A percentile compares a stretch with the other conserved stretches of the same genome.
phyloP scores from a whole-genome alignment of 129 eudicot species.

The Flaveria trinervia region DNA sequence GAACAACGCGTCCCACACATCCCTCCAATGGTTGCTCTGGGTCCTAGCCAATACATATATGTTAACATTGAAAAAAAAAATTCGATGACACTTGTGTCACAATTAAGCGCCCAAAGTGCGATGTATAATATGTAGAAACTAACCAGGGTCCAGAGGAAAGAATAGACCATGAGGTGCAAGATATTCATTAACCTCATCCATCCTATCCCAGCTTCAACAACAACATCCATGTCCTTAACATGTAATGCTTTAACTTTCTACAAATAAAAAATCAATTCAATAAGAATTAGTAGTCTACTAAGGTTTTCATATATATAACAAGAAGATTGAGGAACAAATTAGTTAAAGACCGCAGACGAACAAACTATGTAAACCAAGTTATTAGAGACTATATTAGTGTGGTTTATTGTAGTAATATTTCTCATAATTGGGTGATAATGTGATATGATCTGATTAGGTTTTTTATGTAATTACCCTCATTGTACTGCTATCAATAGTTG shows the following conservation, averaged over 20 bases:
- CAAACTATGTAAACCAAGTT: no score
- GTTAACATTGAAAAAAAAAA: neutral
- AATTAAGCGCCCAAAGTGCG: no score
- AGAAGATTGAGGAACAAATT: neutral
- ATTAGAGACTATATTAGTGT: no score
- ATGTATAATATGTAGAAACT: slow-evolving; percentile 6
- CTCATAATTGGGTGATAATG: no score
- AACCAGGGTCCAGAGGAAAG: slow-evolving; percentile 98
- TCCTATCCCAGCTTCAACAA: slow-evolving; percentile 99
- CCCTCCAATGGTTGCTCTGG: slow-evolving; percentile 99
- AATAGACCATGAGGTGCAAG: slow-evolving; percentile 91
- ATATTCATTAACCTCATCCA: slow-evolving; percentile 97
- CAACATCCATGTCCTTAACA: slow-evolving; percentile 98
- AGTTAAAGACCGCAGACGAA: neutral
- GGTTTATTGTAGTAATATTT: no score
- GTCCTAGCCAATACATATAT: slow-evolving; percentile 54
- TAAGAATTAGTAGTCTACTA: slow-evolving; percentile 20
- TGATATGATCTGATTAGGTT: no score
- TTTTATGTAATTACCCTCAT: no score
- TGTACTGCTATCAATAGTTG: no score
- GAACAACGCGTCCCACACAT: slow-evolving; percentile 99
- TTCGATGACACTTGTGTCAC: neutral
- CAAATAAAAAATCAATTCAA: slow-evolving; percentile 10
- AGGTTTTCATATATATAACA: neutral
- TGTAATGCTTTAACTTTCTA: slow-evolving; percentile 79